Base-by-base conservation (phyloP, 805 yeast species). In the Starmerella davenportii region DNA sequence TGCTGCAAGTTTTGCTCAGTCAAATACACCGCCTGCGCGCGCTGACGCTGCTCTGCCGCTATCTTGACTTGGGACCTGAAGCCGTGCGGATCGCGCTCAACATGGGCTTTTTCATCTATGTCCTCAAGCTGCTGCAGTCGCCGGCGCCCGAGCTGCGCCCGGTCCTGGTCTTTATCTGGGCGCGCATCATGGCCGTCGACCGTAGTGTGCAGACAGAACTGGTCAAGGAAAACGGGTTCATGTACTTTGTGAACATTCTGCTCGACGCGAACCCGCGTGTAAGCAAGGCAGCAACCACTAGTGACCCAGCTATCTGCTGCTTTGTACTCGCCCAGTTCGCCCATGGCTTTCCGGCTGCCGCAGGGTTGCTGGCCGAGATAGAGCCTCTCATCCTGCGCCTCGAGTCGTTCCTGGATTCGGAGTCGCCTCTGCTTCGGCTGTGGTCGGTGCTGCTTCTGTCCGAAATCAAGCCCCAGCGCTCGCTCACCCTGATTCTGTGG, bases 91-190 rank as follows among this genome's bases (percentile, higher is more conserved):
- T 85, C 23, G 92, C 95, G 0, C 61, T 90, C 24, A 80, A 94
- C 5, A 85, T 90, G 46, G 96, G 96, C 18, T 87, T 90, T 23
- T 90, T 87, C 58, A 96, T 96, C 0, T 90, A 90, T 53, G 93
- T 90, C 24, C 63, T 87, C 39, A 82, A 85, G 50, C 65, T 90
- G 18, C 61, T 90, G 25, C 96, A 87, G 54, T 76, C 92, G 43
- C 96, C 96, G 0, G 95, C 96, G 0, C 92, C 81, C 21, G 96
- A 90, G 52, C 64, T 90, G 42, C 84, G 84, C 51, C 96, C 96
- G 0, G 93, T 87, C 3, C 60, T 90, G 41, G 90, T 90, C 1
- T 90, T 87, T 51, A 90, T 90, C 39, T 90, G 98, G 98, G 94
- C 96, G 1, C 67, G 96, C 47, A 82, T 90, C 18, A 82, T 90